Evolutionary conservation across 345 rosid genomes (phyloP), one percentile per base, ranked within the genome.

Genomic region (Mangifera indica): DNA sequence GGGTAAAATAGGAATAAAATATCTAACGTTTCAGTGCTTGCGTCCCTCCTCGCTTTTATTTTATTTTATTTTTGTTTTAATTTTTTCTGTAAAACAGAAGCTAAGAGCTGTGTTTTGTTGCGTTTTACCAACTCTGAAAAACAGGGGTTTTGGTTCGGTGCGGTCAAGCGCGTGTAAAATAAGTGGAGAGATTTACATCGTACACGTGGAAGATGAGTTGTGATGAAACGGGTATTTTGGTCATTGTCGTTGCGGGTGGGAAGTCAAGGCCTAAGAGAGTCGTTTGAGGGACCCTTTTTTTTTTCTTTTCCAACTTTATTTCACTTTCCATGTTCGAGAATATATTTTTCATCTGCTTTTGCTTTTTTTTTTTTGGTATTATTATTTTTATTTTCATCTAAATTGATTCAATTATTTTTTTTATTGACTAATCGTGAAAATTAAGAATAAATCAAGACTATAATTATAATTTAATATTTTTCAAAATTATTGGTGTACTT

Each of bases 81-180:
- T 48, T 55, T 44, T 51, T 67, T 68, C 72, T 84, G 94, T 87
- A 59, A 84, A 71, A 69, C 85, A 66, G 85, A 85, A 86, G 88
- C 84, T 45, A 69, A 63, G 77, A 64, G 78, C 1, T 37, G 42
- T 37, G 10, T 7, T 7, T 67, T 48, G 57, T 57, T 72, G 85
- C 67, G 80, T 79, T 88, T 81, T 67, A 85, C 98, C 90, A 86
- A 87, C 91, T 83, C 74, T 62, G 81, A 71, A 85, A 79, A 72
- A 66, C 2, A 66, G 62, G 66, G 75, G 74, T 67, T 66, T 22
- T 2, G 58, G 24, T 20, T 10, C 0, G 4, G 49, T 54, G 71
- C 69, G 71, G 46, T 5, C 74, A n/a, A 17, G 44, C 10, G 18
- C 59, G 34, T 24, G 12, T 15, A 8, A 0, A 0, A 74, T 74